Evolutionary conservation across 768 basidiomycete species (phyloP).

Genomic region (Pisolithus sp.): DNA sequence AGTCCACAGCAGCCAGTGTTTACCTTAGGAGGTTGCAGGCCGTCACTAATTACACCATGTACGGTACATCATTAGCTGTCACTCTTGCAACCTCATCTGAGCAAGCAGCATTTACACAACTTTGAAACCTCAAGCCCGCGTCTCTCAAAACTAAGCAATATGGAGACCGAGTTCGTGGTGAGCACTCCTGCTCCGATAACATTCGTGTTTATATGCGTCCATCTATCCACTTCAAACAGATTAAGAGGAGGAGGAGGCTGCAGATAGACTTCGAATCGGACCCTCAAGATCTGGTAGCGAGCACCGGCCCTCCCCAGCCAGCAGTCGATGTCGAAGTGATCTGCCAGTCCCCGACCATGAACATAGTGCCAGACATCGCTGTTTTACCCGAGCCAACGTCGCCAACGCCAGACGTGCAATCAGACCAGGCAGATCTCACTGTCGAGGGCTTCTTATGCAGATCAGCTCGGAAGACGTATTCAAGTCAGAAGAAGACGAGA

Average conservation of each 20-base stretch:
- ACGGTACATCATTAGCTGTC: too few relatives aligned
- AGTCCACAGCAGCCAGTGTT: too few relatives aligned
- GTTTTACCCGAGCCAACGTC: slow-evolving; percentile 6
- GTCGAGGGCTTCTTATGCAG: slow-evolving; percentile 22
- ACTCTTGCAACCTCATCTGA: too few relatives aligned
- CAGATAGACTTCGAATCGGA: slow-evolving; percentile 2
- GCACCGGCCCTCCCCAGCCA: not conserved
- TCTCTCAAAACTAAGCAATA: not conserved
- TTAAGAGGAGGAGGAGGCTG: slow-evolving; percentile 22
- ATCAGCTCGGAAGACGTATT: slow-evolving; percentile 1
- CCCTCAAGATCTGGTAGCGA: not conserved
- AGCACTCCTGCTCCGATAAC: not conserved
- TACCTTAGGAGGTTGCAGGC: too few relatives aligned
- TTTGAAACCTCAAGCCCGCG: not conserved
- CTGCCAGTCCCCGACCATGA: not conserved
- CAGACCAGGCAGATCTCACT: slow-evolving; percentile 8
- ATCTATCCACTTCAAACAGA: slow-evolving; percentile 7
- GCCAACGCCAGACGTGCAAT: too few relatives aligned
- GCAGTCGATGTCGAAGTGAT: not conserved
- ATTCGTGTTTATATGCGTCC: not conserved
- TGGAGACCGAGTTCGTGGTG: not conserved
- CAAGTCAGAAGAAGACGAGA: not conserved
- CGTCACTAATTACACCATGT: too few relatives aligned
- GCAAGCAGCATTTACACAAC: not conserved
- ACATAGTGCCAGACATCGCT: slow-evolving; percentile 15